Evolutionary conservation across 2,329 filamentous ascomycete genomes (phyloP), one percentile per base, ranked within the genome.

Genomic region (Trichoderma breve): DNA sequence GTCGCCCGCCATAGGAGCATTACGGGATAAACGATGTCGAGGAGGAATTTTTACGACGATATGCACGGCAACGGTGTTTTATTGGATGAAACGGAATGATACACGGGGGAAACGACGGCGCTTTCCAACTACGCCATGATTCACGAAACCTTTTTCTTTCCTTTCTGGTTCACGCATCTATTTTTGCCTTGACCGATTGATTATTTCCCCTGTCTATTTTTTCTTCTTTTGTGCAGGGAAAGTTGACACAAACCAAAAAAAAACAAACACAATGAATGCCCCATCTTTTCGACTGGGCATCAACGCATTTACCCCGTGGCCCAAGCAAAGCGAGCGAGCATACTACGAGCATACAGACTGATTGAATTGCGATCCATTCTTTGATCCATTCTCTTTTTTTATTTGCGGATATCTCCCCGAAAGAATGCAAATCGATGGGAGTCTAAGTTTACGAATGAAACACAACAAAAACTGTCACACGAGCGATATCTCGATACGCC

Each of bases 321-420:
- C 43, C 18, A 60, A 60, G 65, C 65, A 68, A 43, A 58, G 53
- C 30, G 26, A 58, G 28, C 55, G 55, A 32, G 55, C 55, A 58
- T 58, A 30, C 47, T 34, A 57, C 55, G 51, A 69, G 66, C 66
- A 62, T 69, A 61, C 66, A 53, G 66, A 69, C 61, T 69, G 66
- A 69, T 62, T 69, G 66, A 58, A 69, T 60, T 62, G 28, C 66
- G 66, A 62, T 62, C n/a, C 39, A 32, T 61, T 51, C 53, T 68
- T 68, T 68, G 36, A 68, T 47, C 24, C 65, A 36, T 43, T 67
- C 34, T 55, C 43, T 68, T 34, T 58, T 55, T 68, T 67, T 30
- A 6, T 43, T 68, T 43, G 2, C 24, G 34, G 53, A 15, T 26
- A 58, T 58, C 26, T 68, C 21, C 15, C 24, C 34, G 30, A 28